Base-by-base conservation (phyloP, 169 alveolate species). In the Cryptosporidium ryanae region DNA sequence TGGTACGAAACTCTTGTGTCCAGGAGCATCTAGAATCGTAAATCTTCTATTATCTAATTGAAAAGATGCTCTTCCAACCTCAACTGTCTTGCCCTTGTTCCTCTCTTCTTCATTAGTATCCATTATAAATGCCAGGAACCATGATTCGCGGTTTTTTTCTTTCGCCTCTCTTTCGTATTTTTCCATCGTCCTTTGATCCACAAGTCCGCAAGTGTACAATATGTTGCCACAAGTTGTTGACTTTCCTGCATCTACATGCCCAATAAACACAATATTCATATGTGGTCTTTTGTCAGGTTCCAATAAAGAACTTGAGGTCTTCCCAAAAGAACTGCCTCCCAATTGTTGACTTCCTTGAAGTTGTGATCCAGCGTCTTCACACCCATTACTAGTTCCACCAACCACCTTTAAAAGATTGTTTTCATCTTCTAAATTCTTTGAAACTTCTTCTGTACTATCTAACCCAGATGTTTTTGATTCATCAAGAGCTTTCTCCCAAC, bases 221-320 rank as follows among this genome's bases (percentile, higher is more conserved):
- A 97, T 95, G 82, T 96, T 96, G 17, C 99, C 99, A 68, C 99
- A 97, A 21, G 99, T 98, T 12, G 99, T 98, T 44, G 99, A 96
- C 92, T 98, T 98, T 48, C 99, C 99, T 25, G 99, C 99, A 93
- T 98, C 99, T 32, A 98, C 99, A 91, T 98, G 99, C 13, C 99
- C 99, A 34, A 98, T 98, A 91, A 98, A 98, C 29, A 98, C 99
- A 32, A 98, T 92, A 84, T 98, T 97, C 87, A 95, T 90, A 34
- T 96, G 98, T 27, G 93, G 97, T 82, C 98, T 89, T 10, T 96
- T 92, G 66, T 95, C 98, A 21, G 95, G 95, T n/a, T 90, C 91
- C 49, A 76, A 44, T 32, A 76, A 21, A n/a, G 65, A 29, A 32
- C 23, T 61, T 61, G 21, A 5, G 13, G 46, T 13, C 29, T 76